Evolutionary conservation across 208 protist genomes (phyloP).

Genomic region (Leishmania tarentolae): DNA sequence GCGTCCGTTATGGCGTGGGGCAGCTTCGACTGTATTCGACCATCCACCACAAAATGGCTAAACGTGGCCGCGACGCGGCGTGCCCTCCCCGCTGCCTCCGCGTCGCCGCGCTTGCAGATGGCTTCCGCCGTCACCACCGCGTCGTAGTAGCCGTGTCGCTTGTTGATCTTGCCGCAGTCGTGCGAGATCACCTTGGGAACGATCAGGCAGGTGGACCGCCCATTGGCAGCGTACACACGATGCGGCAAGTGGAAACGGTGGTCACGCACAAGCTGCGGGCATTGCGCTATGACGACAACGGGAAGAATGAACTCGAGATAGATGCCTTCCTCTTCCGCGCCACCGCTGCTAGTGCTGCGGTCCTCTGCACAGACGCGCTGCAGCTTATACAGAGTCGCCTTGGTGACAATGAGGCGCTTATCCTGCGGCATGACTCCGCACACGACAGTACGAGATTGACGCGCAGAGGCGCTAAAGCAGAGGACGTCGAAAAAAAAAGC

Average conservation of each 20-base stretch:
- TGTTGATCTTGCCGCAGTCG: conserved; percentile 85
- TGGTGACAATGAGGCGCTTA: conserved; percentile 86
- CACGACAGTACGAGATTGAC: background rate
- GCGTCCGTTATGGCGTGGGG: conserved; percentile 49
- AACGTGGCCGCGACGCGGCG: conserved; percentile 77
- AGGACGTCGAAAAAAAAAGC: conserved; percentile 2
- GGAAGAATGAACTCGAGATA: conserved; percentile 78
- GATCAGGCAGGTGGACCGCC: conserved; percentile 77
- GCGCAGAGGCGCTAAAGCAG: background rate
- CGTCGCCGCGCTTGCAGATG: conserved; percentile 73
- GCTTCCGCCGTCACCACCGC: conserved; percentile 86
- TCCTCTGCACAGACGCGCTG: conserved; percentile 54
- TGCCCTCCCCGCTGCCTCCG: conserved; percentile 60
- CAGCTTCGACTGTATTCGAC: conserved; percentile 67
- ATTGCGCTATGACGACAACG: conserved; percentile 62
- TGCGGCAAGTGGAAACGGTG: conserved; percentile 59
- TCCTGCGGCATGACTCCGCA: conserved; percentile 75
- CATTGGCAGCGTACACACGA: conserved; percentile 57
- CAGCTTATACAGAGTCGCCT: conserved; percentile 84
- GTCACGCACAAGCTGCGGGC: conserved; percentile 53
- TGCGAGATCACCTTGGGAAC: conserved; percentile 73
- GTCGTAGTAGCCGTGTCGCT: conserved; percentile 85
- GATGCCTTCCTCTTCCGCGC: conserved; percentile 55
- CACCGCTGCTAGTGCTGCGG: conserved; percentile 16
- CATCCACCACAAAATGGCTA: conserved; percentile 79